These are phyloP conservation scores for Hanseniaspora gamundiae DNA, from an alignment of 1,139 yeast species.

Conservation along the genomic window DNA sequence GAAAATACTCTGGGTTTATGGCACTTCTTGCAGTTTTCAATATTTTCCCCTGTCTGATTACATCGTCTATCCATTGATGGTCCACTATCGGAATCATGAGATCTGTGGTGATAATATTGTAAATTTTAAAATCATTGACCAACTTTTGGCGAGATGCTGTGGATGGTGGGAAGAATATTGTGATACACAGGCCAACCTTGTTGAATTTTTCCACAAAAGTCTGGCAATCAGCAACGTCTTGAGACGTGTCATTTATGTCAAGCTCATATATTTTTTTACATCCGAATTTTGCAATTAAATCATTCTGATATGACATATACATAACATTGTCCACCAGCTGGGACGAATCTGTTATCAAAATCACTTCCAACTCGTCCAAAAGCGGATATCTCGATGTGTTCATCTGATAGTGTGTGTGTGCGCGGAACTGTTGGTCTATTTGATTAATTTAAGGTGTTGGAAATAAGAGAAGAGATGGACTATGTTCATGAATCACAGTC, in stretches of 20 bases:
- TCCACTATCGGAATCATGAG: conserved; percentile 41
- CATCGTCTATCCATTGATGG: conserved; percentile 73
- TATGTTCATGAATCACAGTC: no score
- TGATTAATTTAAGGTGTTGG: no score
- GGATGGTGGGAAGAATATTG: not conserved
- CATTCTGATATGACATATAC: not conserved
- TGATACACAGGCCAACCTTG: not conserved
- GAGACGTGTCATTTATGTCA: not conserved
- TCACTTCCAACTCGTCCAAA: not conserved
- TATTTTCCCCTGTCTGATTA: not conserved
- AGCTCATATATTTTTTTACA: not conserved
- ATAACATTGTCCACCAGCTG: not conserved
- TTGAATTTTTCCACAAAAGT: not conserved
- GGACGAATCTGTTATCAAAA: not conserved
- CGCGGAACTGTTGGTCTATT: no score
- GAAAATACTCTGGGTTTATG: conserved; percentile 51
- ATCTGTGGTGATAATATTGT: not conserved
- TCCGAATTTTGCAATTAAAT: not conserved
- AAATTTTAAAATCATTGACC: not conserved
- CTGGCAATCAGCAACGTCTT: not conserved
- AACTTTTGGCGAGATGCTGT: not conserved
- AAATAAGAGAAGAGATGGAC: no score
- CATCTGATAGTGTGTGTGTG: no score
- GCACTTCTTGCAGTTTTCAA: not conserved
- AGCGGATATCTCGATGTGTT: not conserved